Evolutionary conservation across 2,329 filamentous ascomycete genomes (phyloP), one percentile per base, ranked within the genome.

Genomic region (Aspergillus sp.): DNA sequence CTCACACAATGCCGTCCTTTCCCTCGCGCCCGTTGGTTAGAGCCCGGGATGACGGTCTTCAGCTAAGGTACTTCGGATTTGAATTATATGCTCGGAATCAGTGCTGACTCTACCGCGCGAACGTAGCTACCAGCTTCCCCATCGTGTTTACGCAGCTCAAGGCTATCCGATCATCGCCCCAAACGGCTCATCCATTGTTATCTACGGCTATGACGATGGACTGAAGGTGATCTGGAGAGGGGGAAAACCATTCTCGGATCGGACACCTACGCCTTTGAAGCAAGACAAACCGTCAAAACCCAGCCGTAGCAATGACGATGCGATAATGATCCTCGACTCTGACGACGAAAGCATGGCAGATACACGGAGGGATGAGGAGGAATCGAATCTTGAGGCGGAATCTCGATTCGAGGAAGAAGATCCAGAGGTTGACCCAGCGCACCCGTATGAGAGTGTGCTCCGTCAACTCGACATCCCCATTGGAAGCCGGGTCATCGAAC

Each of bases 211-310:
- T 65, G 82, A 84, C 47, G 79, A 78, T 47, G 87, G 87, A 5
- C 67, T 90, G 23, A 82, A 82, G 60, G 75, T 89, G 53, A 67
- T 87, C 31, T 89, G 87, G 87, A 80, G 84, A 73, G 86, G 86
- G 48, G 87, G 87, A 4, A 80, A 78, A 31, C 75, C 77, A 1
- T 79, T 85, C 59, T 81, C 81, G 38, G 61, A 66, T 28, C 59
- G 69, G 43, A 71, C 75, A 64, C 60, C 71, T 41, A 52, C 67
- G 4, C 61, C 64, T 69, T 23, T 64, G 53, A 60, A 77, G 65
- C 67, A 68, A 31, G 62, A 64, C 19, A 74, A 68, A 51, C 58
- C 64, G 31, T 61, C 67, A 57, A 70, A 72, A 49, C 23, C 59
- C 6, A 71, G 67, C 54, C 67, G 62, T 34, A 71, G 60, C 50